Evolutionary conservation across 345 rosid genomes (phyloP).

Genomic region (Aquilaria malaccensis): DNA sequence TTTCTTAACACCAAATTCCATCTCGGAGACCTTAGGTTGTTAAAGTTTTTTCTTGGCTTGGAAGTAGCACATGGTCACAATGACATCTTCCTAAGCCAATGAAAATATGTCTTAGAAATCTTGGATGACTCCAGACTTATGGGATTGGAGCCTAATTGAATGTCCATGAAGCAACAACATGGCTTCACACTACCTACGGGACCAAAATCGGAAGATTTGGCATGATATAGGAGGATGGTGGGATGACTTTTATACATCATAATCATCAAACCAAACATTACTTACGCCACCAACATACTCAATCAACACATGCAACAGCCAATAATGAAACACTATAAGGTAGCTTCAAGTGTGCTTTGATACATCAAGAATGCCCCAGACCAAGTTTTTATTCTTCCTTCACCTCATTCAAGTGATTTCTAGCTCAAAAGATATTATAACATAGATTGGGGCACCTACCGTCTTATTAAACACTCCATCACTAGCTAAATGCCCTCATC

Average conservation of each 20-base stretch:
- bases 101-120: neutral
- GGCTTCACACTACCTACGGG: neutral
- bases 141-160: neutral
- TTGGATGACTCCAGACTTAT: neutral
- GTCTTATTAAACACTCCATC: neutral
- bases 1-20: neutral
- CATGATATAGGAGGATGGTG: neutral
- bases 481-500: neutral
- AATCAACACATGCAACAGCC: neutral
- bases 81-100: neutral
- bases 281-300: neutral
- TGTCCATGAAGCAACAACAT: neutral
- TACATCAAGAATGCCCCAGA: neutral
- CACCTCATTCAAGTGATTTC: neutral
- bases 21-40: neutral
- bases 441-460: slow-evolving; percentile 9
- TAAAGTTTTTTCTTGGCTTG: neutral
- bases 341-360: neutral
- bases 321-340: neutral
- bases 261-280: neutral
- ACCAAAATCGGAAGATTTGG: neutral
- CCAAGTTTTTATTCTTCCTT: neutral
- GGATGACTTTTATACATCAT: neutral
- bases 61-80: neutral
- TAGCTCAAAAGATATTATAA: slow-evolving; percentile 3